Base-by-base conservation (phyloP, 148 eudicot species). In the Chenopodium album region DNA sequence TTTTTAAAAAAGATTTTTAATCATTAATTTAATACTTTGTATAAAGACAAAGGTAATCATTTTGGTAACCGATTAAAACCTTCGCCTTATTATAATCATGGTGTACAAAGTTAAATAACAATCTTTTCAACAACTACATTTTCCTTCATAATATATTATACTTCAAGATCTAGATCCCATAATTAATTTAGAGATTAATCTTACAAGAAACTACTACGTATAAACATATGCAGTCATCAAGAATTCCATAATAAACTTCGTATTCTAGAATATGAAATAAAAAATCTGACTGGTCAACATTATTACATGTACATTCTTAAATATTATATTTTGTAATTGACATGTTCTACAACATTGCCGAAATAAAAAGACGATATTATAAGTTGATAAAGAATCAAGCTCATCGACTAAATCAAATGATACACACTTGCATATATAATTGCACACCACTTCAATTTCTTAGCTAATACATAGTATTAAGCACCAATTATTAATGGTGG, bases 391-490 rank as follows among this genome's bases (percentile, higher is more conserved):
- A 62, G 65, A 62, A 62, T 62, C 65, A 62, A 62, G 26, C 65
- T 5, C 23, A 22, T 62, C 9, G 3, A 64, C 10, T 64, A 17
- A 28, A 67, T 26, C 37, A 67, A 67, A 26, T 67, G 34, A 64
- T 64, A 22, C 41, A 67, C 71, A 67, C 71, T 6, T 67, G 71
- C 37, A 37, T 37, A 67, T 67, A 67, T 67, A 67, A 67, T 67
- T 67, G 71, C 34, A 6, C 71, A 28, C 13, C 65, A 0, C 23
- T 29, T 26, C 34, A 10, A 9, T 28, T 9, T 67, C 13, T 4
- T 67, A 26, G 5, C 29, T 66, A 64, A 56, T 14, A 56, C 54
- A 13, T 48, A 48, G 54, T 56, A 64, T 64, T 4, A 3, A 67
- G 10, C 26, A 26, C 5, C 37, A 67, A 67, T 12, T 28, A 67